Percentiles rank a stretch among this genome's conserved stretches.
Evolutionary conservation across 306 rosid species (phyloP).

Genomic region (Pyrus bretschneideri): DNA sequence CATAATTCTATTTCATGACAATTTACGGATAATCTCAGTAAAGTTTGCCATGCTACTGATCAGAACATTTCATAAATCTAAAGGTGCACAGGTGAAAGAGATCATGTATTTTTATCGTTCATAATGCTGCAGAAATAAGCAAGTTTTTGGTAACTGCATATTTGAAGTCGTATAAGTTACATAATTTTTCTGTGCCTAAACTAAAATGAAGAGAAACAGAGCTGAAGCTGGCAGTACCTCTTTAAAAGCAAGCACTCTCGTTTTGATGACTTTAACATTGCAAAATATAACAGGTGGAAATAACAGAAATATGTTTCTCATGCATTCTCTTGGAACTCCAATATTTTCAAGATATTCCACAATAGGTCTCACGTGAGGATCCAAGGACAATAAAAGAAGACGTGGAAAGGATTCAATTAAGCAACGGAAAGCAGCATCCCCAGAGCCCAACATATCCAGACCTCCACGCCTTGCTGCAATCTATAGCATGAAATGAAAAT

Average conservation of each 20-base stretch:
- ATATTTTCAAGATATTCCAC: slow-evolving; percentile 49
- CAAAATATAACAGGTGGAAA: slow-evolving; percentile 68
- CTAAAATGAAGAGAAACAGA: background rate
- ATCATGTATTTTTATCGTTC: background rate
- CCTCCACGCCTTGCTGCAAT: slow-evolving; percentile 86
- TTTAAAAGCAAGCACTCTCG: slow-evolving; percentile 49
- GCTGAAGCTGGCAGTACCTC: slow-evolving; percentile 37
- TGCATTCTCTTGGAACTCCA: slow-evolving; percentile 39
- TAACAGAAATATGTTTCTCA: slow-evolving; percentile 40
- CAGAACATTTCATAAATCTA: background rate
- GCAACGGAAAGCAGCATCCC: slow-evolving; percentile 39
- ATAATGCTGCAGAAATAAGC: background rate
- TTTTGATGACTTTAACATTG: slow-evolving; percentile 37
- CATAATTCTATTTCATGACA: background rate
- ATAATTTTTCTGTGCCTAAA: background rate
- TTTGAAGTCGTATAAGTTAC: background rate
- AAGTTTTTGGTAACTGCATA: background rate
- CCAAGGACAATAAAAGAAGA: slow-evolving; percentile 47
- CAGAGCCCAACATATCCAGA: slow-evolving; percentile 45
- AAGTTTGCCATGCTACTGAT: background rate
- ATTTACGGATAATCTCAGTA: background rate
- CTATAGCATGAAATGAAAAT: slow-evolving; percentile 26
- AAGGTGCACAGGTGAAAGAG: background rate
- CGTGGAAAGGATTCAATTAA: slow-evolving; percentile 75
- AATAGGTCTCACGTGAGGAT: slow-evolving; percentile 38